Conservation (phyloP, 2,329 filamentous ascomycete genomes). For the Zasmidium citrigriseum region DNA sequence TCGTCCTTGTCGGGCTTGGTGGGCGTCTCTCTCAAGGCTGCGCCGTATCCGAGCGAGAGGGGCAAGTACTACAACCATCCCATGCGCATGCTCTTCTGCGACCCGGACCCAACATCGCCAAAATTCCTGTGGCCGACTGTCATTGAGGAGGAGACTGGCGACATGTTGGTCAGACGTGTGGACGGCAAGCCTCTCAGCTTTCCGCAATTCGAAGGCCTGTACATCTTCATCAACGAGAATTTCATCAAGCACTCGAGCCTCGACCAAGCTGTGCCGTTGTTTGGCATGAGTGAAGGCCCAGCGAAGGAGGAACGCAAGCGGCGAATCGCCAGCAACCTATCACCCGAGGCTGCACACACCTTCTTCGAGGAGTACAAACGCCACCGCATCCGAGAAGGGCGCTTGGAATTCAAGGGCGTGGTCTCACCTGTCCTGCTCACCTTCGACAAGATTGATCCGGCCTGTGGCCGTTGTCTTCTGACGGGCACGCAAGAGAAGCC, state of each 20-base stretch:
- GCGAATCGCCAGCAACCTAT: neutral
- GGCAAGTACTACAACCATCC: too few relatives aligned
- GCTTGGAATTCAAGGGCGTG: neutral
- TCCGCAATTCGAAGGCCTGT: neutral
- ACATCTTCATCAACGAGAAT: neutral
- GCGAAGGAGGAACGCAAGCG: neutral
- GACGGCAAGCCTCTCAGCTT: neutral
- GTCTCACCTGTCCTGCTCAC: neutral
- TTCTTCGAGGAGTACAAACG: neutral
- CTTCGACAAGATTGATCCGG: neutral
- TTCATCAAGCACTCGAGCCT: neutral
- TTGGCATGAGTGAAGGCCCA: neutral
- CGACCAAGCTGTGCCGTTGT: too few relatives aligned
- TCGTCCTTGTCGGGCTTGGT: too few relatives aligned
- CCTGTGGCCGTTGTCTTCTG: neutral
- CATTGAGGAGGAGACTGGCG: neutral
- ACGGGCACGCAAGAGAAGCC: neutral
- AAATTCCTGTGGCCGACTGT: neutral
- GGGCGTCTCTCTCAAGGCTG: too few relatives aligned
- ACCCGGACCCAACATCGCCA: too few relatives aligned
- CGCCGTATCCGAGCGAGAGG: too few relatives aligned
- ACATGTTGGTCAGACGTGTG: neutral
- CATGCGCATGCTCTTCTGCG: too few relatives aligned
- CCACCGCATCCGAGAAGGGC: neutral
- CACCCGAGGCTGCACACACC: neutral